Evolutionary conservation across 148 eudicot genomes (phyloP), one percentile per base, ranked within the genome.

Genomic region (Cornus kousa): DNA sequence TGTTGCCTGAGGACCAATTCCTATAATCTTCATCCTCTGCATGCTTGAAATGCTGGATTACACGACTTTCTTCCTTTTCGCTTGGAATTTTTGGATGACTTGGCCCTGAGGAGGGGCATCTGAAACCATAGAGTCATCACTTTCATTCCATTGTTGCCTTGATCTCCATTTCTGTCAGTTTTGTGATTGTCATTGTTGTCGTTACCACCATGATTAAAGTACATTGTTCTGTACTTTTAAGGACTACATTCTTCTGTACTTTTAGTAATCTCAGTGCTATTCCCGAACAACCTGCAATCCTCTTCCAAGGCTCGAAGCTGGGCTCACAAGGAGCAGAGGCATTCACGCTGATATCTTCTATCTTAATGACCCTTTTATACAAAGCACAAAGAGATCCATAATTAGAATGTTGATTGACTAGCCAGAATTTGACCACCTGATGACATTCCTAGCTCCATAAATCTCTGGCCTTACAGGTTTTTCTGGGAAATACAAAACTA

Each of bases 31-130:
- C 71, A 0, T 10, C 80, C 43, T 28, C 74, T 28, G 43, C 78
- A 76, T 79, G 64, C 28, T 40, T 73, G 28, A 11, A 73, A 43
- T 69, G 5, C 40, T 71, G 59, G 9, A 65, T 70, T 11, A 43
- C 43, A 48, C 65, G 69, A 60, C 79, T 75, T 70, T 59, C 71
- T 55, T 50, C 67, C 43, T 14, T 73, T 69, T 20, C 43, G 40
- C 13, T 17, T 0, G 70, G 67, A 71, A 70, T 46, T 12, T 67
- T 82, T 72, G 65, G 75, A 79, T 82, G 75, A 3, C 86, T 80
- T 7, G 88, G 94, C 3, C 97, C 94, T 0, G 97, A n/a, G n/a
- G 91, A 6, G 97, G 90, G 4, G 96, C 96, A 78, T 93, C 96
- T 0, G 96, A 93, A 67, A 91, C 85, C 77, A 85, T 79, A 0